phyloP scores from a whole-genome alignment of 352 stramenopile species.

The Detonula confervacea region DNA sequence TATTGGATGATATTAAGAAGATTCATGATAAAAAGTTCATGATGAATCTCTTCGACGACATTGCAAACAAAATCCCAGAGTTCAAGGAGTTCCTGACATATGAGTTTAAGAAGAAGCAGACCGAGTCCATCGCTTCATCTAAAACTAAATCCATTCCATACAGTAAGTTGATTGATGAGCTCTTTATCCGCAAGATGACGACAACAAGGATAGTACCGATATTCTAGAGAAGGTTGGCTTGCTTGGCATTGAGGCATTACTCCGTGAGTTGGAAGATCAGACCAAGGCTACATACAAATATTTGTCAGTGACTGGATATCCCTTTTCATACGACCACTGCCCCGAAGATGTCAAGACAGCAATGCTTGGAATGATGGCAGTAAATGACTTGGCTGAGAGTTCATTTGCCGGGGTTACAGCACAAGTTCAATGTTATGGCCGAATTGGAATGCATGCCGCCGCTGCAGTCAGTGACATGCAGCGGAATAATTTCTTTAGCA shows the following conservation, averaged over 20 bases:
- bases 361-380: constrained; percentile 27
- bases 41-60: constrained; percentile 20
- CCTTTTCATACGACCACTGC: constrained; percentile 29
- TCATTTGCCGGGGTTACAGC: constrained; percentile 22
- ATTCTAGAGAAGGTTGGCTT: background rate
- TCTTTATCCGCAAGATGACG: background rate
- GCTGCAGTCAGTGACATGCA: constrained; percentile 7
- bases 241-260: background rate
- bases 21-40: constrained; percentile 21
- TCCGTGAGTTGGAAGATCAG: constrained; percentile 3
- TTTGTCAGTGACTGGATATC: constrained; percentile 4
- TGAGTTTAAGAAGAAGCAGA: constrained; percentile 13
- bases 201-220: constrained; percentile 2
- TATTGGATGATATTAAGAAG: constrained; percentile 4
- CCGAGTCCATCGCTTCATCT: background rate
- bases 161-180: background rate
- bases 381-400: constrained; percentile 31
- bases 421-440: constrained; percentile 28
- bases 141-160: background rate
- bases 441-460: constrained; percentile 6
- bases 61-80: constrained; percentile 2
- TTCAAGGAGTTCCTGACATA: constrained; percentile 20
- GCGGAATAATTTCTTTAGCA: constrained; percentile 18
- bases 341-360: constrained; percentile 16
- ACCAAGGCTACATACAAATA: constrained; percentile 28